Evolutionary conservation across 192 early-diverging fungal genomes (phyloP).

Genomic region (Chytriomyces hyalinus): DNA sequence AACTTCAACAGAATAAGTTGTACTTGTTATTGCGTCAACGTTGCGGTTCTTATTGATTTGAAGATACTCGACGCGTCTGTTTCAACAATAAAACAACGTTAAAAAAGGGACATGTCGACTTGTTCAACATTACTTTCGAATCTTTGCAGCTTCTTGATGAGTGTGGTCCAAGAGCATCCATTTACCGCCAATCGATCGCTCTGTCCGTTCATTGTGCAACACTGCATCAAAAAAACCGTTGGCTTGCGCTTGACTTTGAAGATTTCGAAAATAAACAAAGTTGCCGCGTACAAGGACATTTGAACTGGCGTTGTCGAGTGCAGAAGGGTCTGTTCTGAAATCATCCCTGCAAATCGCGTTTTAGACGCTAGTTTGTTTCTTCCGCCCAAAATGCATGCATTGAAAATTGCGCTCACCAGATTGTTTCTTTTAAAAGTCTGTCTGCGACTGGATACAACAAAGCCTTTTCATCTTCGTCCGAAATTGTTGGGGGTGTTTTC

Average conservation of each 20-base stretch:
- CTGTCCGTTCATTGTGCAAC: neutral
- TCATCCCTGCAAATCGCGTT: neutral
- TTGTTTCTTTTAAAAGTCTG: neutral
- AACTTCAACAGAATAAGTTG: no score
- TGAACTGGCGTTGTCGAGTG: no score
- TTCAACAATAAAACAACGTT: no score
- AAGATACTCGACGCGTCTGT: no score
- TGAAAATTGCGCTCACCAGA: neutral
- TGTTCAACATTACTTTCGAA: no score
- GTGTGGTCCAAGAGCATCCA: neutral
- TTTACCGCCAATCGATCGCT: neutral
- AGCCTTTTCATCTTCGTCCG: neutral
- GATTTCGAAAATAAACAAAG: slow-evolving; percentile 1
- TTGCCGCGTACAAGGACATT: neutral
- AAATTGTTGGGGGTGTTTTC: neutral
- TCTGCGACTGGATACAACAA: neutral
- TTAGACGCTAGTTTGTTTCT: neutral
- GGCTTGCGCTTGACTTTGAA: neutral
- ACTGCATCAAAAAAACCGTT: neutral
- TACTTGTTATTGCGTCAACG: no score
- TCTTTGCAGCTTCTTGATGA: no score
- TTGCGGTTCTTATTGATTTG: no score
- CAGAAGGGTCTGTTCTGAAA: neutral
- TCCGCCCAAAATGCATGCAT: neutral
- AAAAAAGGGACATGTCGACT: no score